Conservation (phyloP, 768 basidiomycete genomes). For the Lentinus tigrinus region DNA sequence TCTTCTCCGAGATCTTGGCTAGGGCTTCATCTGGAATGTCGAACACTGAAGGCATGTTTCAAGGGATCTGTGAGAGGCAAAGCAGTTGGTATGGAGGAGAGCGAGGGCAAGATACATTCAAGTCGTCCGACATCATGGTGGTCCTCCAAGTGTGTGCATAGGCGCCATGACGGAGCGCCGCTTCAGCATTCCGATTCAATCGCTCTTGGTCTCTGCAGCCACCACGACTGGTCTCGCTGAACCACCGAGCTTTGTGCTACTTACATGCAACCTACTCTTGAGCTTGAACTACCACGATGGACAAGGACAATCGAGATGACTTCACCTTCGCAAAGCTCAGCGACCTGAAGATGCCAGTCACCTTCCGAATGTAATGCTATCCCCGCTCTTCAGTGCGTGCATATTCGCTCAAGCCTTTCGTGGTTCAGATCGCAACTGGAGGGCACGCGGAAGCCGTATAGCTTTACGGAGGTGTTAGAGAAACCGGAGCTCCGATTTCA, state of each 20-base stretch:
- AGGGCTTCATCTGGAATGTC: conserved; percentile 6
- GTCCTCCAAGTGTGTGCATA: background rate
- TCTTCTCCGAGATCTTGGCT: conserved; percentile 14
- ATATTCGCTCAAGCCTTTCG: background rate
- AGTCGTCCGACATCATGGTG: conserved; percentile 6
- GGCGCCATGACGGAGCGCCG: background rate
- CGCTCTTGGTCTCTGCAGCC: conserved; percentile 1
- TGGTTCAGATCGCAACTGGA: conserved; percentile 75
- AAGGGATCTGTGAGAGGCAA: background rate
- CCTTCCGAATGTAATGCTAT: conserved; percentile 68
- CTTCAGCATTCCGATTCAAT: conserved; percentile 1
- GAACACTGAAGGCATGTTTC: background rate
- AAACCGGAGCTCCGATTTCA: conserved; percentile 81
- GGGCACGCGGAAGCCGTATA: conserved; percentile 68
- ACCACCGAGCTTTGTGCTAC: background rate
- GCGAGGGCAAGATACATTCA: background rate
- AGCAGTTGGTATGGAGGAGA: background rate
- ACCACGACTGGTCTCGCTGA: background rate
- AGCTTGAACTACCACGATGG: conserved; percentile 34
- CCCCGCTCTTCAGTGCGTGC: background rate
- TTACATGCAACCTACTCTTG: background rate
- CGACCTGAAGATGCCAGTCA: conserved; percentile 84
- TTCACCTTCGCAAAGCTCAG: conserved; percentile 91
- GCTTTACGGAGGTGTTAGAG: conserved; percentile 79
- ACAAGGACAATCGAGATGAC: conserved; percentile 75